Base-by-base conservation (phyloP, 129 eudicot species). In the Oenanthe sinensis region DNA sequence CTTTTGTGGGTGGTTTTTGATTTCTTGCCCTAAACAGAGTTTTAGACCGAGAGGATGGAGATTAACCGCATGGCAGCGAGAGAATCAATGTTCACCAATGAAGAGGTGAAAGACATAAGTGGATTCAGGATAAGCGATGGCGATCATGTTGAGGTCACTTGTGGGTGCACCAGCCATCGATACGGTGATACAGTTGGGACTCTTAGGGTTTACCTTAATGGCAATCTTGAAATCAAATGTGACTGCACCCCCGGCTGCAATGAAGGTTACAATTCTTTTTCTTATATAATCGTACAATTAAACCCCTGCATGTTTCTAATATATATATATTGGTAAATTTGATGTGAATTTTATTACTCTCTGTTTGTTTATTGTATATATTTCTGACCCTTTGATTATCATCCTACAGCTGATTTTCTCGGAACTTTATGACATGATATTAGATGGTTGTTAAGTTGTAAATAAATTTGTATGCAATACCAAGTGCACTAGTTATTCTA, bases 131-230 rank as follows among this genome's bases (percentile, higher is more conserved):
- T 85, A 1, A 10, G 52, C 58, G 89, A 83, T 5, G 30, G 13
- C 33, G 91, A 85, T 88, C 80, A 85, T 86, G 88, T 87, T 40
- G 88, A 83, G 80, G 91, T 90, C 84, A 90, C 87, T 81, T 88
- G 92, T 81, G 96, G 96, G 20, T 90, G 96, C 80, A 90, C 96
- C 40, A 90, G 96, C 84, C 88, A 82, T 43, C 86, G 86, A 5
- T 90, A 86, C 54, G 96, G 96, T 6, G 96, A 90, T 75, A 89
- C 96, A 44, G 96, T 90, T 60, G 96, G 91, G 0, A 88, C 84
- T 43, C 96, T 90, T 88, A 90, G 92, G 92, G 91, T 90, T 88
- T 90, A 85, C 80, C 48, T 60, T 4, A 79, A 30, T 71, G 96
- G 96, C 69, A 87, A 83, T 72, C 96, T 90, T 55, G 88, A 85